A percentile compares a stretch with the other conserved stretches of the same genome.
These are phyloP conservation scores for Helianthus annuus DNA, from an alignment of 129 eudicot species.

Conservation along the genomic window DNA sequence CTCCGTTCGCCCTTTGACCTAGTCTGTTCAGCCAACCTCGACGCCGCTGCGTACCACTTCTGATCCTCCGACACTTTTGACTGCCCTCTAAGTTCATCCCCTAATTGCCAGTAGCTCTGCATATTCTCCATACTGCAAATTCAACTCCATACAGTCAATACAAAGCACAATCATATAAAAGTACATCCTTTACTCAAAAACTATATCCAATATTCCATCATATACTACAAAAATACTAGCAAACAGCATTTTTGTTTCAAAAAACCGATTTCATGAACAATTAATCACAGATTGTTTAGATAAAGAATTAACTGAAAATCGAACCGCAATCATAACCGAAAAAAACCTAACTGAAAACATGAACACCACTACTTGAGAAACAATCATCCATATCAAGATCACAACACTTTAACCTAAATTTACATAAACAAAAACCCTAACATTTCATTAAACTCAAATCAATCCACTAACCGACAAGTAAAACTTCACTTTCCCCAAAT, in stretches of 20 bases:
- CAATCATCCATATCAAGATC: neutral
- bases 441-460: neutral
- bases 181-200: neutral
- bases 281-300: no score
- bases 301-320: no score
- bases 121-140: slow-evolving; percentile 67
- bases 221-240: neutral
- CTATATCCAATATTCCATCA: neutral
- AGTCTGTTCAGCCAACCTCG: slow-evolving; percentile 89
- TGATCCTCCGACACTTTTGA: slow-evolving; percentile 82
- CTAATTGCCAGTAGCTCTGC: slow-evolving; percentile 90
- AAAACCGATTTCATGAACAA: neutral
- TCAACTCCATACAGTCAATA: neutral
- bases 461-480: slow-evolving; percentile 13
- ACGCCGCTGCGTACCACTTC: slow-evolving; percentile 85
- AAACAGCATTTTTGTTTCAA: neutral
- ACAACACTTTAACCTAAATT: neutral
- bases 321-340: no score
- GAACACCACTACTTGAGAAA: neutral
- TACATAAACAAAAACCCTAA: neutral
- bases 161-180: neutral
- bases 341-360: no score
- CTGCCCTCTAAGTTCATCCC: slow-evolving; percentile 94
- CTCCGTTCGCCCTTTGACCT: slow-evolving; percentile 82
- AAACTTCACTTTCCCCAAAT: slow-evolving; percentile 17